Evolutionary conservation across 2,329 filamentous ascomycete genomes (phyloP).

Genomic region (Clarireedia sp.): DNA sequence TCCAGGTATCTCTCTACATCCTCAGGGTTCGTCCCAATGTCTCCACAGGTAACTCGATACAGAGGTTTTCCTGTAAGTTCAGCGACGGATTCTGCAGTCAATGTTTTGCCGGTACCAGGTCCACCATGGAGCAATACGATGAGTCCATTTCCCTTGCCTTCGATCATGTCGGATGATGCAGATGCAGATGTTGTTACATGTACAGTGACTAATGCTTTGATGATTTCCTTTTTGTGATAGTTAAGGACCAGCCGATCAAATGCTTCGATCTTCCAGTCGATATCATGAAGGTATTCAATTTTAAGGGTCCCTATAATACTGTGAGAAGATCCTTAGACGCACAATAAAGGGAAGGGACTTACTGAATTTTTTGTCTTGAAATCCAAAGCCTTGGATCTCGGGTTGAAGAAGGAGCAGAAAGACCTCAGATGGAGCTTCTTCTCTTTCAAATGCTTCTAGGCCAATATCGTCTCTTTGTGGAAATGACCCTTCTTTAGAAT

Average conservation of each 20-base stretch:
- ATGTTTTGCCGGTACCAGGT: conserved; percentile 38
- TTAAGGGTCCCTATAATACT: too few relatives aligned
- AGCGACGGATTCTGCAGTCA: conserved; percentile 21
- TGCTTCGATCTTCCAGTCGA: too few relatives aligned
- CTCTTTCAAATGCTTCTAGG: background rate
- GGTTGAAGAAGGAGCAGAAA: background rate
- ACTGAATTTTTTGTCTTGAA: background rate
- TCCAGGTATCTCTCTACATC: conserved; percentile 32
- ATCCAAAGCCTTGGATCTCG: background rate
- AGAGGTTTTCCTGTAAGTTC: conserved; percentile 20
- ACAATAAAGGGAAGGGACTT: background rate
- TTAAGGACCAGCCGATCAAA: too few relatives aligned
- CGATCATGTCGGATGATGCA: conserved; percentile 36
- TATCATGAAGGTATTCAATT: too few relatives aligned
- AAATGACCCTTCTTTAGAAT: background rate
- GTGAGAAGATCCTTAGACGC: too few relatives aligned
- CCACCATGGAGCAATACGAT: conserved; percentile 42
- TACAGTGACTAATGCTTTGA: too few relatives aligned
- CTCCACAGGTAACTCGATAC: conserved; percentile 34
- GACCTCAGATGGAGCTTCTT: background rate
- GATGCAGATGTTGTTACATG: too few relatives aligned
- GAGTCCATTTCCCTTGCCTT: conserved; percentile 43
- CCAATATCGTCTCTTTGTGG: background rate
- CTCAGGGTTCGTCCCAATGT: conserved; percentile 36
- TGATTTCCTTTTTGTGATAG: too few relatives aligned